Percentiles rank a stretch among this genome's conserved stretches.
These are phyloP conservation scores for Tillandsia fasciculata DNA, from an alignment of 176 grass and related monocot species.

Conservation along the genomic window DNA sequence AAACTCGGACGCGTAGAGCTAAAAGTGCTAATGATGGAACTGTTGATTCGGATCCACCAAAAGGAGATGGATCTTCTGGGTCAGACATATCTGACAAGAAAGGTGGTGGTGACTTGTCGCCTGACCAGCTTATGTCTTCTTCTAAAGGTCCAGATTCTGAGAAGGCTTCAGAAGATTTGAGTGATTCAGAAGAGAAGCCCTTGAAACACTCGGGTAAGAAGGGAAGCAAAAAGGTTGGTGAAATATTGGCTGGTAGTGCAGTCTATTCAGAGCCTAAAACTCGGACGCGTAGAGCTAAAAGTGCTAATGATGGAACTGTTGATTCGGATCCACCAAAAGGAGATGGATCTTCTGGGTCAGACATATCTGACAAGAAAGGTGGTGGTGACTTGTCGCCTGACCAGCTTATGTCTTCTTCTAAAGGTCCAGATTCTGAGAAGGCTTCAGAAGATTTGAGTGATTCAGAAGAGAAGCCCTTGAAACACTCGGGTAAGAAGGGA, in stretches of 20 bases:
- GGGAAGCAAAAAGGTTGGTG: constrained; percentile 2
- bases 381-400: neutral
- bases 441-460: constrained; percentile 22
- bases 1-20: no score
- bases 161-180: constrained; percentile 24
- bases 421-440: constrained; percentile 29
- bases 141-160: constrained; percentile 19
- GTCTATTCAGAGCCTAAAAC: no score
- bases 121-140: neutral
- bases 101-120: constrained; percentile 5
- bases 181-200: constrained; percentile 36
- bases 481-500: constrained; percentile 25
- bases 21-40: no score
- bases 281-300: no score
- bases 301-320: constrained; percentile 20
- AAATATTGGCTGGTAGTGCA: no score
- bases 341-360: constrained; percentile 19
- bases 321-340: constrained; percentile 25
- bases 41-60: constrained; percentile 21
- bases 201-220: constrained; percentile 25
- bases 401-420: neutral
- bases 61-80: constrained; percentile 20
- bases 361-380: constrained; percentile 35
- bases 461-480: constrained; percentile 35
- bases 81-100: constrained; percentile 35